These are phyloP conservation scores for rapeseed (Brassica napus) DNA, from an alignment of 345 rosid genomes.

Conservation along the genomic window DNA sequence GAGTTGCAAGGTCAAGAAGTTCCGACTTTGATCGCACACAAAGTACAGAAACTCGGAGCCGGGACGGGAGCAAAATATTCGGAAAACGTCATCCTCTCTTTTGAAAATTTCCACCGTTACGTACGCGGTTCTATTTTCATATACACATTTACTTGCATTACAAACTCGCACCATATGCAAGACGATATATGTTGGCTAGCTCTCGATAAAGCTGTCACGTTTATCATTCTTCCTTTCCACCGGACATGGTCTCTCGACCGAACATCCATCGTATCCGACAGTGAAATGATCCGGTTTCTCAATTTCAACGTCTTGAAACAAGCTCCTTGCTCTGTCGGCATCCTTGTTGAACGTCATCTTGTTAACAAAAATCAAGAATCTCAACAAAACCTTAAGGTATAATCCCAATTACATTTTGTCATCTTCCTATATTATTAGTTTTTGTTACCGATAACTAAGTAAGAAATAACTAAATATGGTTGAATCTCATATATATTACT, in stretches of 20 bases:
- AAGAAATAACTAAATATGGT: background rate
- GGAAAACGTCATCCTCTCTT: conserved; percentile 46
- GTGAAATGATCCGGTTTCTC: conserved; percentile 31
- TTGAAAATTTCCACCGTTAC: conserved; percentile 32
- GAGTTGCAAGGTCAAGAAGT: conserved; percentile 51
- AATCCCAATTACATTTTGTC: background rate
- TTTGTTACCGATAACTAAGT: background rate
- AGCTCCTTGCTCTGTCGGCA: conserved; percentile 70
- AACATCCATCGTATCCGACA: conserved; percentile 39
- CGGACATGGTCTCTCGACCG: conserved; percentile 49
- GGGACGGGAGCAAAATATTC: conserved; percentile 24
- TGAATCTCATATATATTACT: background rate
- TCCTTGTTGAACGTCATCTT: conserved; percentile 37
- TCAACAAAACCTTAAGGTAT: conserved; percentile 26
- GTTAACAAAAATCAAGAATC: conserved; percentile 11
- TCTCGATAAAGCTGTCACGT: conserved; percentile 42
- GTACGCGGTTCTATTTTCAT: conserved; percentile 35
- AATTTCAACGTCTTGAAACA: conserved; percentile 50
- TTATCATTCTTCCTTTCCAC: conserved; percentile 65
- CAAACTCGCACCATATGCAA: conserved; percentile 47
- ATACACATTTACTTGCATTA: conserved; percentile 40
- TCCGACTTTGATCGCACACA: conserved; percentile 56
- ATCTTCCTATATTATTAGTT: background rate
- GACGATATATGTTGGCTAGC: conserved; percentile 64
- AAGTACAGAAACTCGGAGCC: conserved; percentile 37